Percentiles rank a stretch among this genome's conserved stretches.
phyloP scores from a whole-genome alignment of 495 filamentous ascomycete species.

The Penicillium maclennaniae region DNA sequence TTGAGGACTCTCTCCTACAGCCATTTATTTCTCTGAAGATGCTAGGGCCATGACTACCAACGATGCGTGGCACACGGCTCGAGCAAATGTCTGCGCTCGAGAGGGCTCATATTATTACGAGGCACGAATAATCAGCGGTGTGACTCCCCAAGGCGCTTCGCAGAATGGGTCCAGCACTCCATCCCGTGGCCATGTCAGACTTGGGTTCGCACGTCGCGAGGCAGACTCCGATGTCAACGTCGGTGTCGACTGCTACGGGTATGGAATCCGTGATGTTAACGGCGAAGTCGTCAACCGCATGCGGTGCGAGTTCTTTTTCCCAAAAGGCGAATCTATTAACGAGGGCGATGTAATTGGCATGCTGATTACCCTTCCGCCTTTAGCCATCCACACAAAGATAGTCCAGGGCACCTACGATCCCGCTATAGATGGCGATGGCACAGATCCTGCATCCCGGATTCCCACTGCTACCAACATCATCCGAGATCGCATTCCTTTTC shows the following conservation, averaged over 20 bases:
- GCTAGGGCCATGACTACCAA: conserved; percentile 42
- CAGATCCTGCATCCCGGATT: conserved; percentile 13
- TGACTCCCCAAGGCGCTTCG: conserved; percentile 28
- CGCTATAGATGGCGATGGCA: conserved; percentile 55
- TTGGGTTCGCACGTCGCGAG: conserved; percentile 88
- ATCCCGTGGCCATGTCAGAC: conserved; percentile 72
- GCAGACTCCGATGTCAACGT: conserved; percentile 89
- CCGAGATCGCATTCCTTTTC: conserved; percentile 88
- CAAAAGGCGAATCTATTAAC: conserved; percentile 60
- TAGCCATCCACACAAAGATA: conserved; percentile 81
- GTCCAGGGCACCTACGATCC: conserved; percentile 84
- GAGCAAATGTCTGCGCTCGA: conserved; percentile 86
- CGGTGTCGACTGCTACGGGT: conserved; percentile 94
- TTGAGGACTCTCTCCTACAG: conserved; percentile 85
- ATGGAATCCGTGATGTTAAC: conserved; percentile 82
- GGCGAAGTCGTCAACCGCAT: conserved; percentile 94
- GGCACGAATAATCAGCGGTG: conserved; percentile 75
- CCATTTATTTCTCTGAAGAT: conserved; percentile 45
- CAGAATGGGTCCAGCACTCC: conserved; percentile 29
- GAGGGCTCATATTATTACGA: conserved; percentile 94
- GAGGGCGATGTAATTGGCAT: conserved; percentile 95
- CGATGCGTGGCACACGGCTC: conserved; percentile 46
- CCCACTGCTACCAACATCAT: conserved; percentile 66
- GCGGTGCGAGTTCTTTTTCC: conserved; percentile 82
- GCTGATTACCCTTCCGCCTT: conserved; percentile 83